Evolutionary conservation across 257 asterid species (phyloP).

Genomic region (Solanum stenotomum): DNA sequence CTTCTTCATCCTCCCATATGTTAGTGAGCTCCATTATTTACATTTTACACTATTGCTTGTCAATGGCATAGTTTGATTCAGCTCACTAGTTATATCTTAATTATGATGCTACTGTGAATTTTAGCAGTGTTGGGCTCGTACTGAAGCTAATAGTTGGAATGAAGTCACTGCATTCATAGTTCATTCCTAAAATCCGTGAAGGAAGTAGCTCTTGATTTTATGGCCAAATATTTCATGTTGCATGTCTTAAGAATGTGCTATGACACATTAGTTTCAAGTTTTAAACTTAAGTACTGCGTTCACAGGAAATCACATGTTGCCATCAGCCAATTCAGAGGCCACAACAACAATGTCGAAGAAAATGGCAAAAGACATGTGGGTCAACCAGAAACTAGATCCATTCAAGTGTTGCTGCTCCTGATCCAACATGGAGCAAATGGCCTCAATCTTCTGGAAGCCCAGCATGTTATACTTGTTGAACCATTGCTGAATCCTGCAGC

Average conservation of each 20-base stretch:
- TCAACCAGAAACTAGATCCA: slow-evolving; percentile 25
- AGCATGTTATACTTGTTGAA: slow-evolving; percentile 91
- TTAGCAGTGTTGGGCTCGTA: not conserved
- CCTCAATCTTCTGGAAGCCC: slow-evolving; percentile 91
- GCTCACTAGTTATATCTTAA: not conserved
- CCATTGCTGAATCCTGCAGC: slow-evolving; percentile 96
- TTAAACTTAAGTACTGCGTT: not conserved
- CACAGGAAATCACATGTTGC: slow-evolving; percentile 81
- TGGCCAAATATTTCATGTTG: not conserved
- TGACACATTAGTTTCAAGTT: not conserved
- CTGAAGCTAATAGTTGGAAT: not conserved
- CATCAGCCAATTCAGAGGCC: slow-evolving; percentile 73
- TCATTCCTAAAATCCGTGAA: not conserved
- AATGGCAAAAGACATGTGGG: slow-evolving; percentile 19
- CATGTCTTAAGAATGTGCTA: not conserved
- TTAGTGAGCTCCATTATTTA: not conserved
- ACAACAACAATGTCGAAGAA: slow-evolving; percentile 22
- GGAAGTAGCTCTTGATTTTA: not conserved
- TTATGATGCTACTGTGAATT: not conserved
- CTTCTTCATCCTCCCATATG: not conserved
- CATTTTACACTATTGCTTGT: not conserved
- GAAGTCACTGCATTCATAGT: not conserved
- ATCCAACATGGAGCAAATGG: slow-evolving; percentile 97
- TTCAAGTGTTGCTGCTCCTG: slow-evolving; percentile 72
- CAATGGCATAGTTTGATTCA: not conserved